A percentile compares a stretch with the other conserved stretches of the same genome.
Conservation (phyloP, 805 yeast species). For the Metschnikowia baotianmanensis region DNA sequence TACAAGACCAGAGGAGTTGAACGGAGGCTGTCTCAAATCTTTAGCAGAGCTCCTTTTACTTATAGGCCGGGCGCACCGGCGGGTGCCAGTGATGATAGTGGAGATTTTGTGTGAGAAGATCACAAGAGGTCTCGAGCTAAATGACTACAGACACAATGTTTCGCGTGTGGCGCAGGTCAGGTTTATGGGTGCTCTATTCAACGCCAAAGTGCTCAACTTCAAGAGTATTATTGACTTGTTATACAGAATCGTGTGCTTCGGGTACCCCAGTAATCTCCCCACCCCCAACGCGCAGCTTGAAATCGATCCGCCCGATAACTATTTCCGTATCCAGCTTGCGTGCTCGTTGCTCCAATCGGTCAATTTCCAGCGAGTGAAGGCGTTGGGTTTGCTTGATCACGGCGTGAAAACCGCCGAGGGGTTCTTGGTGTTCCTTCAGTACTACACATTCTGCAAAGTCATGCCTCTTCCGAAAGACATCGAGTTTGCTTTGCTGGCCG, state of each 20-base stretch:
- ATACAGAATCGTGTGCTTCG: constrained; percentile 59
- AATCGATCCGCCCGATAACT: constrained; percentile 65
- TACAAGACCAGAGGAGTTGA: constrained; percentile 58
- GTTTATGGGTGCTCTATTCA: constrained; percentile 58
- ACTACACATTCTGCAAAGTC: constrained; percentile 60
- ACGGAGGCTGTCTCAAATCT: constrained; percentile 50
- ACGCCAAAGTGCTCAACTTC: constrained; percentile 44
- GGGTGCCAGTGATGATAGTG: constrained; percentile 45
- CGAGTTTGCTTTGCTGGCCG: constrained; percentile 49
- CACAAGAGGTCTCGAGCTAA: constrained; percentile 61
- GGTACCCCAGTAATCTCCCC: constrained; percentile 56
- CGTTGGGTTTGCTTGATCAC: constrained; percentile 6
- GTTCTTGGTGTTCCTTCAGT: constrained; percentile 65
- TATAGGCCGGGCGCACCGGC: constrained; percentile 30
- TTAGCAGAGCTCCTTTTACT: constrained; percentile 47
- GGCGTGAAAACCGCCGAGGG: constrained; percentile 20
- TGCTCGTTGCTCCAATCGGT: constrained; percentile 27
- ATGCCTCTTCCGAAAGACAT: constrained; percentile 64
- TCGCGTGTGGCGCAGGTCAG: constrained; percentile 58
- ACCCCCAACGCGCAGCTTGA: constrained; percentile 49
- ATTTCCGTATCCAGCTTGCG: constrained; percentile 63
- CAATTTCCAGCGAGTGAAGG: constrained; percentile 10
- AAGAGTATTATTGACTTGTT: constrained; percentile 49
- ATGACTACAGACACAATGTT: constrained; percentile 59
- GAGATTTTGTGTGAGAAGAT: constrained; percentile 68